Percentiles rank a stretch among this genome's conserved stretches.
phyloP scores from a whole-genome alignment of 2,329 filamentous ascomycete genomes.

The Microdochium bolleyi region DNA sequence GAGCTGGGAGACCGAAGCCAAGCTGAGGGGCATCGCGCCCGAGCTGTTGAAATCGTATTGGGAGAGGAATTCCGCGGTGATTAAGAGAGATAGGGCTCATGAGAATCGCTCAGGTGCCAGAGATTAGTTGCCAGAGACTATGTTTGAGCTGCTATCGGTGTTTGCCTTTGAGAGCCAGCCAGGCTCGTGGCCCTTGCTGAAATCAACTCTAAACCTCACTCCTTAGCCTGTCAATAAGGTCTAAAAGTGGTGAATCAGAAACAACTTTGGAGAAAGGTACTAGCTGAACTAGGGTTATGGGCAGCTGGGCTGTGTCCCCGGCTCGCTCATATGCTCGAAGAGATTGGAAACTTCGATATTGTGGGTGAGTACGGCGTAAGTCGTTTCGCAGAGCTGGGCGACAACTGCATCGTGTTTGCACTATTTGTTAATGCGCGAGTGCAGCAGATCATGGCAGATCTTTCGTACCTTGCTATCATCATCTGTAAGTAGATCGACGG shows the following conservation, averaged over 20 bases:
- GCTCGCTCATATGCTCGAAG: not conserved
- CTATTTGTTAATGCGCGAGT: not conserved
- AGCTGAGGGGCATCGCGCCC: conserved; percentile 16
- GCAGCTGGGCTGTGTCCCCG: not conserved
- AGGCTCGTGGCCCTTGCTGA: not conserved
- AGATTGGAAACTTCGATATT: not conserved
- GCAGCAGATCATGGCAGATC: not conserved
- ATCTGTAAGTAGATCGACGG: not conserved
- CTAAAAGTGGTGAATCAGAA: not conserved
- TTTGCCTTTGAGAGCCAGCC: not conserved
- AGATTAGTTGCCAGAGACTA: not conserved
- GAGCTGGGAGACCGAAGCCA: conserved; percentile 18
- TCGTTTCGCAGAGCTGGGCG: not conserved
- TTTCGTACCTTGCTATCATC: not conserved
- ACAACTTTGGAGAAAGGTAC: not conserved
- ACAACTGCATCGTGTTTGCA: not conserved
- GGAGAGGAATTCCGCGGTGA: too few species aligned
- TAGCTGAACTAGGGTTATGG: not conserved
- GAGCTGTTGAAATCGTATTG: conserved; percentile 17
- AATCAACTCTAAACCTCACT: not conserved
- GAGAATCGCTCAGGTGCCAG: not conserved
- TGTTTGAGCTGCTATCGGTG: not conserved
- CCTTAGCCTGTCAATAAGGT: not conserved
- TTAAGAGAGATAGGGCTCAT: not conserved
- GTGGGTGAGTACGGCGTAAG: not conserved